phyloP scores from a whole-genome alignment of 2,329 filamentous ascomycete species.

The Akanthomyces muscarius region DNA sequence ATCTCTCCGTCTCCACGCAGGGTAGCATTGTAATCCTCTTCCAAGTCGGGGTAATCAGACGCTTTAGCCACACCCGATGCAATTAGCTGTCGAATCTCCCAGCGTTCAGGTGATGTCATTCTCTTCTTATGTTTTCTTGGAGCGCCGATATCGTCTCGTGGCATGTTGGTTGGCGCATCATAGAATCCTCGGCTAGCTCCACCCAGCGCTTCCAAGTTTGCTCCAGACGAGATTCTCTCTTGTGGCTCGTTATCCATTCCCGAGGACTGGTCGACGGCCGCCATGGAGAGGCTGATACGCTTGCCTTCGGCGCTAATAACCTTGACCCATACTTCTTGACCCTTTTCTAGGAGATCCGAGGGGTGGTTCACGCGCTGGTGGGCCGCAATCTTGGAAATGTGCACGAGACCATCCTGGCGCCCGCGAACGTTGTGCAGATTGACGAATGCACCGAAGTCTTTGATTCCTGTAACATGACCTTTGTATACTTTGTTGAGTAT shows the following conservation, averaged over 20 bases:
- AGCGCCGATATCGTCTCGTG: slow-evolving; percentile 37
- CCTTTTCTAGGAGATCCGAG: slow-evolving; percentile 75
- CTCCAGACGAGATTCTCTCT: slow-evolving; percentile 75
- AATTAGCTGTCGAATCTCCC: slow-evolving; percentile 96
- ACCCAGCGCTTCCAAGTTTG: slow-evolving; percentile 80
- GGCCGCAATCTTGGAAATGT: slow-evolving; percentile 83
- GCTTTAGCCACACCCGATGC: slow-evolving; percentile 91
- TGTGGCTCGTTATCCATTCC: slow-evolving; percentile 80
- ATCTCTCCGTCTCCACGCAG: slow-evolving; percentile 81
- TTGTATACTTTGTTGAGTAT: slow-evolving; percentile 84
- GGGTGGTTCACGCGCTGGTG: slow-evolving; percentile 88
- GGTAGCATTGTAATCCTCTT: slow-evolving; percentile 89
- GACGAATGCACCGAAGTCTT: slow-evolving; percentile 94
- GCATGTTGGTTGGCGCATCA: slow-evolving; percentile 35
- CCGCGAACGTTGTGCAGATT: slow-evolving; percentile 83
- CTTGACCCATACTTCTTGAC: slow-evolving; percentile 88
- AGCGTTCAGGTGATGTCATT: slow-evolving; percentile 93
- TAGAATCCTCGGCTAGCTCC: slow-evolving; percentile 57
- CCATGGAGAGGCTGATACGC: slow-evolving; percentile 89
- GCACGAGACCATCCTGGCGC: slow-evolving; percentile 88
- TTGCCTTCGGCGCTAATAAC: slow-evolving; percentile 79
- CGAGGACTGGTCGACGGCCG: slow-evolving; percentile 88
- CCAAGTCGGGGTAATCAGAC: slow-evolving; percentile 88
- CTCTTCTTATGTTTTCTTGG: slow-evolving; percentile 72
- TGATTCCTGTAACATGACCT: slow-evolving; percentile 84